Evolutionary conservation across 192 early-diverging fungal species (phyloP), one percentile per base, ranked within the genome.

Genomic region (Dispira simplex): DNA sequence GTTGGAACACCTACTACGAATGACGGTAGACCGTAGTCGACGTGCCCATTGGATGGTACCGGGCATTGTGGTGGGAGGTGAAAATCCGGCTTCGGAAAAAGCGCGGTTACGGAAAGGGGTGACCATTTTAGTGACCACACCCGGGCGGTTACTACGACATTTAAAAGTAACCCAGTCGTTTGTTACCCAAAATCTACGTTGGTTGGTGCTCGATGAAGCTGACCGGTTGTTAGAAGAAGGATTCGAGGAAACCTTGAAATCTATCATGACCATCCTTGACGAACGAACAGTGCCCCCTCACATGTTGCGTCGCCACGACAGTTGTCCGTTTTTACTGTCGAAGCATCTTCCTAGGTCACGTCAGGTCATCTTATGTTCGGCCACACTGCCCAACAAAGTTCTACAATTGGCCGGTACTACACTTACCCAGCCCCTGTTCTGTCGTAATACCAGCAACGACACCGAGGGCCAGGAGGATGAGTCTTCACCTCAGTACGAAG

Each of bases 161-260:
- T 63, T 93, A 55, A 81, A 88, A 67, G 89, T 82, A 67, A 93
- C 90, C 44, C 75, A 83, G 80, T 81, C 89, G 25, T 95, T 99
- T 70, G 71, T 84, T 12, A 75, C 91, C 8, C 79, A 85, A 51
- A 84, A 93, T 71, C 69, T 99, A 66, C 78, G 88, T 47, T 99
- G 97, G 97, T 68, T 99, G 27, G 90, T 99, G 3, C 75, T 99
- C 26, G 97, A 99, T 74, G 97, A 99, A 73, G 97, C 95, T 11
- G 97, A 99, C 79, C 81, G 91, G 13, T 77, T 99, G 65, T 75
- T 99, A 63, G 93, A 99, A 64, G 81, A 96, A 16, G 97, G 97
- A 1, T 98, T 91, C 59, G 86, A 89, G 58, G 85, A 89, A 63
- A 85, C 85, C 18, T 73, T 91, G 64, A 78, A 79, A 46, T 73